Conservation (phyloP, 164 flowering plant species). For the Liquidambar formosana region DNA sequence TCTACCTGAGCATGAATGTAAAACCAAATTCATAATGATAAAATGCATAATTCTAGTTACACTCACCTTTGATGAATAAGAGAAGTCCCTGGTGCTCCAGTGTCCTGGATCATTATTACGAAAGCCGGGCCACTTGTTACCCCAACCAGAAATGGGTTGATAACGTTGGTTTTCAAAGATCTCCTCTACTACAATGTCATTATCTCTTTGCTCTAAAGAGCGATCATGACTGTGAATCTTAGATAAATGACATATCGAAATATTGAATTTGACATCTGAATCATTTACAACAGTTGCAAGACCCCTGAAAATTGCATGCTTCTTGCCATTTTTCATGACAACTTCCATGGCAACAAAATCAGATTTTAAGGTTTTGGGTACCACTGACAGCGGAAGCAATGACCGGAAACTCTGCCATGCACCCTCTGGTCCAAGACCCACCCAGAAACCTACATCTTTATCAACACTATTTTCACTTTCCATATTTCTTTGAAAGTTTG, state of each 20-base stretch:
- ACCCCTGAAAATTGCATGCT: constrained; percentile 81
- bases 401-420: constrained; percentile 82
- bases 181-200: constrained; percentile 50
- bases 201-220: constrained; percentile 19
- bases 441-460: constrained; percentile 73
- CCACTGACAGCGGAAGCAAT: constrained; percentile 76
- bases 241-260: constrained; percentile 48
- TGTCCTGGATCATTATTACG: constrained; percentile 51
- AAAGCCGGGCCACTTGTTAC: constrained; percentile 44
- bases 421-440: constrained; percentile 67
- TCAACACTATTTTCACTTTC: constrained; percentile 37
- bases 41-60: not conserved
- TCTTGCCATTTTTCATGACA: constrained; percentile 82
- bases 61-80: constrained; percentile 67
- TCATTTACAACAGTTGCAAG: constrained; percentile 83
- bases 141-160: constrained; percentile 71
- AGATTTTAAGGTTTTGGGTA: constrained; percentile 60
- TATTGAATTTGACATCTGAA: constrained; percentile 67
- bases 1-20: not conserved
- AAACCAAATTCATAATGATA: constrained; percentile 2
- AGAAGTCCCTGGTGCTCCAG: constrained; percentile 78
- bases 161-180: constrained; percentile 70
- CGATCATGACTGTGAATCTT: constrained; percentile 23
- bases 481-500: constrained; percentile 43
- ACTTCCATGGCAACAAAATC: constrained; percentile 79